phyloP scores from a whole-genome alignment of 164 flowering plant species.

The Saururus chinensis region DNA sequence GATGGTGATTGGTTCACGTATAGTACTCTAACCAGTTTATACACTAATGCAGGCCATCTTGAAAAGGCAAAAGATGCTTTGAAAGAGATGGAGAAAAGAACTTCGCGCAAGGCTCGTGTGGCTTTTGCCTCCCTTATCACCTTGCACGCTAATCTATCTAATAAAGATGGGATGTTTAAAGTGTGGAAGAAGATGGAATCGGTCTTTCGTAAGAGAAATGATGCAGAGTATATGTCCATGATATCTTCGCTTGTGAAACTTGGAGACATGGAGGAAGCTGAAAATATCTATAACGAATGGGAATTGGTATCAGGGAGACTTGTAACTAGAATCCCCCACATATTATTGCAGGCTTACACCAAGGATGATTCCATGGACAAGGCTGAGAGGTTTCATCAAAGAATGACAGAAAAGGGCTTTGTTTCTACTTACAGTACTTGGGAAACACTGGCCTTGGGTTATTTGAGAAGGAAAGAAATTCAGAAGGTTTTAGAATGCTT shows the following conservation, averaged over 20 bases:
- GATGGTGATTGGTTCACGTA: constrained; percentile 76
- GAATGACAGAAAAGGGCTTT: constrained; percentile 40
- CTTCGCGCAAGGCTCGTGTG: constrained; percentile 36
- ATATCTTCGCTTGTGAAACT: constrained; percentile 66
- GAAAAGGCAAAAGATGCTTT: constrained; percentile 54
- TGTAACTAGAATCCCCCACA: constrained; percentile 52
- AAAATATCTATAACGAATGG: constrained; percentile 64
- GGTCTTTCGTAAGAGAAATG: constrained; percentile 54
- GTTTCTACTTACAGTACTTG: constrained; percentile 60
- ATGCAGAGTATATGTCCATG: constrained; percentile 72
- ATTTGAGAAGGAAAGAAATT: constrained; percentile 33
- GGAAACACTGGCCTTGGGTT: constrained; percentile 80
- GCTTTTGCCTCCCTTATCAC: constrained; percentile 71
- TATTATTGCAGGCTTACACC: constrained; percentile 63
- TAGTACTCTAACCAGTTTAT: constrained; percentile 55
- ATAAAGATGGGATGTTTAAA: constrained; percentile 42
- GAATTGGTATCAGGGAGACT: constrained; percentile 48
- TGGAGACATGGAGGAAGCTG: constrained; percentile 52
- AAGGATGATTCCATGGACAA: constrained; percentile 39
- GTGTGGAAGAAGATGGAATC: constrained; percentile 64
- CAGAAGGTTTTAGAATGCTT: constrained; percentile 48
- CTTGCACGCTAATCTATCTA: constrained; percentile 41
- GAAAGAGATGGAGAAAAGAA: constrained; percentile 70
- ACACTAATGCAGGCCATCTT: constrained; percentile 28
- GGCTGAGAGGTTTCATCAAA: constrained; percentile 46